Base-by-base conservation (phyloP, 2,329 filamentous ascomycete species). In the Knoxdaviesia proteae region DNA sequence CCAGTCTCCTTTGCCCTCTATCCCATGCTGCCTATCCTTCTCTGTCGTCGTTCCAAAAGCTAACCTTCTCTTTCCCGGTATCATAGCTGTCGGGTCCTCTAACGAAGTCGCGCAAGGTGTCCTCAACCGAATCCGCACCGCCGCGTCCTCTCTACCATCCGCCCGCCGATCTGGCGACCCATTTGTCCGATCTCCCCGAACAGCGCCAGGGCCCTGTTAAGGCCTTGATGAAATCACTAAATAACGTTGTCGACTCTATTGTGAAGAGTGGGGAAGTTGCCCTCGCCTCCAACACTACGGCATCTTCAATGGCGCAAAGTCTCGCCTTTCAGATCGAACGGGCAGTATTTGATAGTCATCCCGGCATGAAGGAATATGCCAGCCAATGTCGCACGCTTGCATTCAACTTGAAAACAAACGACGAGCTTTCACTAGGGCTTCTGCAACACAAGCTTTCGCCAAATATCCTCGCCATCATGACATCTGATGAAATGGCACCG, bases 341-440 rank as follows among this genome's bases (percentile, higher is more conserved):
- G 51, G 73, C 73, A 4, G 69, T 77, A 9, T 63, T 68, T 45
- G 69, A 71, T 47, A 67, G 65, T 0, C 69, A 77, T 44, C 62
- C 65, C 0, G 61, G 60, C 34, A 61, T 65, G 30, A 62, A 63
- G 45, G 62, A 74, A 42, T 76, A 74, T 50, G 63, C 55, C 9
- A 62, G 63, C 34, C 74, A 94, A 58, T 71, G 86, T 51, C 77
- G 84, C 48, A 75, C 79, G 38, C 71, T 98, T 49, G 65, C 76
- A 40, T 82, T 83, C 60, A 96, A 96, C 60, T 66, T 94, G 47
- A 94, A 93, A 68, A 79, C 77, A 54, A 98, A 98, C 57, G 62
- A 76, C 43, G 76, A 84, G 50, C 66, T 98, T 38, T 74, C 81
- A 42, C 71, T 78, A 52, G 74, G 80, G 36, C 64, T 98, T 42